These are phyloP conservation scores for Syncephalastrum contaminatum DNA, from an alignment of 371 early-diverging fungal genomes.

Conservation along the genomic window DNA sequence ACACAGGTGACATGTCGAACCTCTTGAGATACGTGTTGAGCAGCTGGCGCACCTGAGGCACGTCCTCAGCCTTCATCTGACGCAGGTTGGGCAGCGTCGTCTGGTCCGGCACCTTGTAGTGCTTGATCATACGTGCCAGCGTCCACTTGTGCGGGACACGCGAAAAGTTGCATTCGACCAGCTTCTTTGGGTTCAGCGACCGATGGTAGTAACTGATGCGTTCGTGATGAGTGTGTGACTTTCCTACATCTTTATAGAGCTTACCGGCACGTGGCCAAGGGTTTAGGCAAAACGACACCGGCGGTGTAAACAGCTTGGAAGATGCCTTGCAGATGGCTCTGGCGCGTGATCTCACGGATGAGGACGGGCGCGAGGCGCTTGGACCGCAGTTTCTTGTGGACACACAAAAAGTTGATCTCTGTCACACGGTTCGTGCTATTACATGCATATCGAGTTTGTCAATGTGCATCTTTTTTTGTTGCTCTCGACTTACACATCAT, in stretches of 20 bases:
- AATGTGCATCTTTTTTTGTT: neutral
- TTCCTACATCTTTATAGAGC: constrained; percentile 1
- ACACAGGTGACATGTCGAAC: constrained; percentile 73
- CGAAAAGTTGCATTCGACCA: constrained; percentile 92
- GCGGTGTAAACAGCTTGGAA: constrained; percentile 99
- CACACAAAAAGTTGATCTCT: constrained; percentile 98
- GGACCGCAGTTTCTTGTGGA: constrained; percentile 93
- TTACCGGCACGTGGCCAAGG: constrained; percentile 78
- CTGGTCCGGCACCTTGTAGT: constrained; percentile 68
- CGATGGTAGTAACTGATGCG: constrained; percentile 88
- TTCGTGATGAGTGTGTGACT: neutral
- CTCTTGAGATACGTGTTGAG: constrained; percentile 71
- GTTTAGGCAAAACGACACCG: constrained; percentile 90
- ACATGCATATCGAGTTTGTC: neutral
- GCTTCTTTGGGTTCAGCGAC: constrained; percentile 89
- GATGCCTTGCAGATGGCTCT: constrained; percentile 90
- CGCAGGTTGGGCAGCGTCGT: constrained; percentile 74
- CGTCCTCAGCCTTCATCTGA: constrained; percentile 76
- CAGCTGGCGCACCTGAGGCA: constrained; percentile 66
- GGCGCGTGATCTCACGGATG: constrained; percentile 97
- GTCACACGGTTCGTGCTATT: constrained; percentile 64
- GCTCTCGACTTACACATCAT: constrained; percentile 57
- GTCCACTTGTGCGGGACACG: constrained; percentile 71
- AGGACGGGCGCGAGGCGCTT: constrained; percentile 98
- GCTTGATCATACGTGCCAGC: constrained; percentile 71